Percentiles rank a stretch among this genome's conserved stretches.
These are phyloP conservation scores for Blastocystis sp. DNA, from an alignment of 352 stramenopile species.

Conservation along the genomic window DNA sequence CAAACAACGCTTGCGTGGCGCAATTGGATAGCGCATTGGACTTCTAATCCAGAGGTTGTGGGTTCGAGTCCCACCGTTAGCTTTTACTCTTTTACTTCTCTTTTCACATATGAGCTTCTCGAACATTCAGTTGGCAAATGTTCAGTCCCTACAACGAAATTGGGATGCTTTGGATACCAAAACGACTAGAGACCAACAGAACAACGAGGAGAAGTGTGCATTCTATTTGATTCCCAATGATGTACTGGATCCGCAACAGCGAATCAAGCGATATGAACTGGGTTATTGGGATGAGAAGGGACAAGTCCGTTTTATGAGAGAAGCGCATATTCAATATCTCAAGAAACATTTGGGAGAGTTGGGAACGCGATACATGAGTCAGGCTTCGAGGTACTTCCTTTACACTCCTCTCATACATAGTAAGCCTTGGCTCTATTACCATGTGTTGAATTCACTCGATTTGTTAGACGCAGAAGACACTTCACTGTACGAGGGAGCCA, in stretches of 20 bases:
- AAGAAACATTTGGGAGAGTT: not conserved
- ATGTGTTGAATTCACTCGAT: constrained; percentile 56
- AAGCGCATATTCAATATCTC: constrained; percentile 34
- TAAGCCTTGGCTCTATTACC: constrained; percentile 62
- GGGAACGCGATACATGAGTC: constrained; percentile 3
- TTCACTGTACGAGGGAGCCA: not conserved
- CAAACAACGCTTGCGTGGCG: constrained; percentile 34
- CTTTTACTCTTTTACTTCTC: constrained; percentile 10
- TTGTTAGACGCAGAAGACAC: not conserved
- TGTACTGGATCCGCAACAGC: not conserved
- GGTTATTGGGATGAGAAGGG: constrained; percentile 36
- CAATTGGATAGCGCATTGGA: constrained; percentile 56
- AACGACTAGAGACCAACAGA: not conserved
- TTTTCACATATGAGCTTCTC: not conserved
- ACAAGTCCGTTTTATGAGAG: constrained; percentile 59
- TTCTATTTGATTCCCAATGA: constrained; percentile 33
- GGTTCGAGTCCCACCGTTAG: constrained; percentile 6
- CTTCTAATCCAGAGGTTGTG: constrained; percentile 33
- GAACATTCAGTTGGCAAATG: not conserved
- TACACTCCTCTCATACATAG: not conserved
- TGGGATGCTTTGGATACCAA: constrained; percentile 35
- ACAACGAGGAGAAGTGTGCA: constrained; percentile 36
- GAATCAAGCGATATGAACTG: not conserved
- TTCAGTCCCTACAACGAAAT: not conserved
- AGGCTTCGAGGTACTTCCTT: constrained; percentile 10